These are phyloP conservation scores for Tinospora cordifolia DNA, from an alignment of 164 flowering plant genomes.

Conservation along the genomic window DNA sequence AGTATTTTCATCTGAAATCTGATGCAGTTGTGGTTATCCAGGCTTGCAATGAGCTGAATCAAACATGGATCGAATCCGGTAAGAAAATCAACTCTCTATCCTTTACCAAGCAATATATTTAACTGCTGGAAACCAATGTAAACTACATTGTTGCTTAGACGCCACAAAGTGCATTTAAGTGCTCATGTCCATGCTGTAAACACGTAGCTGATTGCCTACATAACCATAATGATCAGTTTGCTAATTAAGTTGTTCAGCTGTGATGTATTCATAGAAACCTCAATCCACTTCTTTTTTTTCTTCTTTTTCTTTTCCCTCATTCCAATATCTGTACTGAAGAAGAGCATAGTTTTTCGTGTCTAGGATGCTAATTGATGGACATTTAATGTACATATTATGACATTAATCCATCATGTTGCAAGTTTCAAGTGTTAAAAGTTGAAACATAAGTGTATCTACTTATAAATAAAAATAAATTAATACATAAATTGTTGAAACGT, in stretches of 20 bases:
- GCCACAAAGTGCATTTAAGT: neutral
- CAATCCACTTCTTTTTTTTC: neutral
- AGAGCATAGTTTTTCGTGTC: neutral
- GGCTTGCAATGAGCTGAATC: slow-evolving; percentile 97
- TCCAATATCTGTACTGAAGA: neutral
- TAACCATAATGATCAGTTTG: neutral
- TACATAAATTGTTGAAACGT: no score
- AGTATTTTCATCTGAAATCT: slow-evolving; percentile 15
- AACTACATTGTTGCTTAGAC: neutral
- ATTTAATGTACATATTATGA: neutral
- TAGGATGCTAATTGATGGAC: neutral
- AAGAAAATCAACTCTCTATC: slow-evolving; percentile 14
- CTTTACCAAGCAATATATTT: neutral
- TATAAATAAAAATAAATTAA: no score
- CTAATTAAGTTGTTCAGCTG: neutral
- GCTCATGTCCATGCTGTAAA: neutral
- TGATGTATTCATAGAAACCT: neutral
- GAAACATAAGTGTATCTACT: no score
- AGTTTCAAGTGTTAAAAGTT: neutral
- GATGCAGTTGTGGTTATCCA: slow-evolving; percentile 35
- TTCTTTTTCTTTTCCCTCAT: no score
- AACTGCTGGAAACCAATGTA: neutral
- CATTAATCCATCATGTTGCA: neutral
- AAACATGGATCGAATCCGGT: slow-evolving; percentile 99
- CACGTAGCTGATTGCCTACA: neutral